Base-by-base conservation (phyloP, 2,329 filamentous ascomycete genomes). In the Pseudohalonectria lignicola region DNA sequence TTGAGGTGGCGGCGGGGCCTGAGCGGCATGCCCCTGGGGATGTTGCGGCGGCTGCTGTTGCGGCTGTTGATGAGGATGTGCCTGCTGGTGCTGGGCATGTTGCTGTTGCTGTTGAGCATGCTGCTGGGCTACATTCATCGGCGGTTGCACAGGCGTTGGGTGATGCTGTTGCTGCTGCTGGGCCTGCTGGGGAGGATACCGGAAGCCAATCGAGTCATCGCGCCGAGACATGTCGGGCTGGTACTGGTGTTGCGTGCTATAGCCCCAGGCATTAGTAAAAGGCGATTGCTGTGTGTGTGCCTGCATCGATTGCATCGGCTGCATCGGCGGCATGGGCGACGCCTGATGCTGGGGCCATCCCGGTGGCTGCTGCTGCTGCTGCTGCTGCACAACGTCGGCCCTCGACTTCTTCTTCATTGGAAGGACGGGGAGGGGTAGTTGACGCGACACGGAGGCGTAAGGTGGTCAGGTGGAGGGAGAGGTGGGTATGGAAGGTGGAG, bases 181-280 rank as follows among this genome's bases (percentile, higher is more conserved):
- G 23, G 23, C 7, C 23, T 43, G 54, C 43, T 55, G 53, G 9
- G 52, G 51, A 12, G 51, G 38, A 35, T 49, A 50, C 15, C 48
- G 45, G 31, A 51, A 53, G 29, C 50, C 49, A 39, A 53, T 48
- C 30, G 47, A 43, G 2, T 53, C 51, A 40, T 47, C 50, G 19
- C 52, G 52, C 25, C 52, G 47, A 5, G 34, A 57, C 63, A 73
- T 67, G 45, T 73, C 67, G 48, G 60, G 49, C 34, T 54, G 54
- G 21, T 66, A 69, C 47, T 72, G 73, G 34, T 47, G 41, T 33
- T 45, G 47, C 28, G 58, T 44, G 50, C 64, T 67, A 47, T 55
- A 60, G n/a, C n/a, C n/a, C 57, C 54, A 61, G 44, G 53, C 47
- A 51, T 63, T 60, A 64, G 58, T 49, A 48, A 53, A 52, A 7